Percentiles rank a stretch among this genome's conserved stretches.
phyloP scores from a whole-genome alignment of 345 rosid species.

The Physaria fendleri region DNA sequence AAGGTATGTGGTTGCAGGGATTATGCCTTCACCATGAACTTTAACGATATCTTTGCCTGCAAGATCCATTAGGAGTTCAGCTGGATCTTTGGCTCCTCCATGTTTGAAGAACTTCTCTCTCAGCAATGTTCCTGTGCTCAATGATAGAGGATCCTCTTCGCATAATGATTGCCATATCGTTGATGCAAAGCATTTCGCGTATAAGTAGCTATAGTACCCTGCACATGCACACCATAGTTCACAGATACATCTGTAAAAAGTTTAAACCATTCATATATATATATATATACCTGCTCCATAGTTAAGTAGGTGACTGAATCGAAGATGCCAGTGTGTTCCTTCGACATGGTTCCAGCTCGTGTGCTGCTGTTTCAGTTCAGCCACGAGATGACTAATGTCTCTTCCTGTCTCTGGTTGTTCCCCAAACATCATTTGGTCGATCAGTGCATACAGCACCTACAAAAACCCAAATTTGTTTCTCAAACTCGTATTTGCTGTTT shows the following conservation, averaged over 20 bases:
- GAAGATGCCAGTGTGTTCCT: constrained; percentile 80
- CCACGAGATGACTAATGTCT: constrained; percentile 53
- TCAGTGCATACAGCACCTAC: constrained; percentile 69
- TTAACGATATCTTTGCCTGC: constrained; percentile 56
- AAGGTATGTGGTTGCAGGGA: constrained; percentile 58
- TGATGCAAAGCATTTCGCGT: constrained; percentile 82
- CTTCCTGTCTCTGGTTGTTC: constrained; percentile 43
- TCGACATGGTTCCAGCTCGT: constrained; percentile 88
- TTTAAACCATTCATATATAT: neutral
- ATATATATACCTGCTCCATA: constrained; percentile 71
- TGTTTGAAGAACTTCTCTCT: constrained; percentile 63
- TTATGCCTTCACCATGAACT: constrained; percentile 43
- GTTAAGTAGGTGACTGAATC: constrained; percentile 75
- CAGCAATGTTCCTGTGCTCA: constrained; percentile 56
- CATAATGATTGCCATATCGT: constrained; percentile 81
- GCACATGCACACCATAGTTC: constrained; percentile 11
- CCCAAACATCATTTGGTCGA: constrained; percentile 86
- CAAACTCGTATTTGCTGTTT: neutral
- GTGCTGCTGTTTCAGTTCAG: constrained; percentile 56
- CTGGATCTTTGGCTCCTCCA: constrained; percentile 90
- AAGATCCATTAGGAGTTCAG: constrained; percentile 57
- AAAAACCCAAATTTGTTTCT: neutral
- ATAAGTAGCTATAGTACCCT: constrained; percentile 85
- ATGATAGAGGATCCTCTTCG: constrained; percentile 77
- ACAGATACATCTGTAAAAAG: neutral